A percentile compares a stretch with the other conserved stretches of the same genome.
Evolutionary conservation across 2,329 filamentous ascomycete genomes (phyloP).

Genomic region (Ascosphaera pollenicola): DNA sequence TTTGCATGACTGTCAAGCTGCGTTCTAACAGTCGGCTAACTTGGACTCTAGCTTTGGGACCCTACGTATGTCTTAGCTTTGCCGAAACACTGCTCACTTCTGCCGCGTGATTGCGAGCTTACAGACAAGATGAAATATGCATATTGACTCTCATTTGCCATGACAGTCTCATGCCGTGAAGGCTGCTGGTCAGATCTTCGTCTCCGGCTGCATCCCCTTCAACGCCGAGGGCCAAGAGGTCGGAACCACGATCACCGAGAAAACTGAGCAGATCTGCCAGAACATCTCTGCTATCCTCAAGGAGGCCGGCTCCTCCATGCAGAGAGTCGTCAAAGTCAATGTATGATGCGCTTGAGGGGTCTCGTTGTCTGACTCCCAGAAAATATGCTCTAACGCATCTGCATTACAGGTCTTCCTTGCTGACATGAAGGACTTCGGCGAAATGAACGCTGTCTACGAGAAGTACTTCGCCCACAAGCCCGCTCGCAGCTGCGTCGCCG

Average conservation of each 20-base stretch:
- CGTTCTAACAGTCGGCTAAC: background rate
- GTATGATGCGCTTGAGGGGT: conserved; percentile 10
- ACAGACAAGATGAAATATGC: background rate
- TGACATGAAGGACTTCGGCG: conserved; percentile 73
- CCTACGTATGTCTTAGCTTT: conserved; percentile 17
- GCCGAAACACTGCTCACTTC: background rate
- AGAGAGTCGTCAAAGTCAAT: conserved; percentile 72
- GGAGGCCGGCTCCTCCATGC: conserved; percentile 55
- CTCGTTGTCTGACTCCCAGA: background rate
- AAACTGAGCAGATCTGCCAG: conserved; percentile 49
- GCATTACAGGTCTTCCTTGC: conserved; percentile 49
- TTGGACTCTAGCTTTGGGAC: conserved; percentile 10
- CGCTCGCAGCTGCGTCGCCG: conserved; percentile 39
- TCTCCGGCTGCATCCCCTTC: conserved; percentile 58
- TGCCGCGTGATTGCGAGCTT: background rate
- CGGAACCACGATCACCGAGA: conserved; percentile 42
- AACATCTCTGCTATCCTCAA: conserved; percentile 70
- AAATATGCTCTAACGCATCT: background rate
- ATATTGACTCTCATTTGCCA: conserved; percentile 4
- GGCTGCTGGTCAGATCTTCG: conserved; percentile 45
- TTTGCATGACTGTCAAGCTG: background rate
- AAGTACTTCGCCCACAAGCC: conserved; percentile 47
- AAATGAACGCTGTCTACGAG: conserved; percentile 54
- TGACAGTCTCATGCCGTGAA: conserved; percentile 36
- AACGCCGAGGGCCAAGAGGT: conserved; percentile 38